Percentiles rank a stretch among this genome's conserved stretches.
These are phyloP conservation scores for Aspergillus tamarii DNA, from an alignment of 2,329 filamentous ascomycete species.

Conservation along the genomic window DNA sequence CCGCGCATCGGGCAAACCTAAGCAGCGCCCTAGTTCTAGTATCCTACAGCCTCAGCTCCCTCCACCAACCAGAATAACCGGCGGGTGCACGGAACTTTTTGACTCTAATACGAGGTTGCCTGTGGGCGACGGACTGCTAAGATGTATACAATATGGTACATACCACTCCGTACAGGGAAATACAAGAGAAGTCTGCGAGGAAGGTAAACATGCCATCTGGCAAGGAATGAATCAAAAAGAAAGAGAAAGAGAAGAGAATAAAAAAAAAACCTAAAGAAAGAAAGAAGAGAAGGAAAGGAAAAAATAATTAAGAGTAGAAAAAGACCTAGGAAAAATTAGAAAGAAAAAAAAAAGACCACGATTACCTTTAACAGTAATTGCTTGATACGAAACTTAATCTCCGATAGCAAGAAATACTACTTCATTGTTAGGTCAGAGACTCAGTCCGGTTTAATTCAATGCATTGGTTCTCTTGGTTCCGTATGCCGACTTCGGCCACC, in stretches of 20 bases:
- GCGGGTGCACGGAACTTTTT: not conserved
- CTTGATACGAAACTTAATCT: not conserved
- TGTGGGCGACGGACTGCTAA: not conserved
- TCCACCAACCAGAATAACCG: not conserved
- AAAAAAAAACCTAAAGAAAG: not conserved
- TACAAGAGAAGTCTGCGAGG: not conserved
- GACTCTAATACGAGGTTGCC: not conserved
- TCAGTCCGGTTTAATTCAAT: not conserved
- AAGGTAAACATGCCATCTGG: not conserved
- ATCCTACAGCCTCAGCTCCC: not conserved
- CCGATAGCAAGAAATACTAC: not conserved
- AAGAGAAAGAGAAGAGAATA: not conserved
- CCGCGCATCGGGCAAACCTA: conserved; percentile 17
- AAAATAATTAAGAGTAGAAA: not conserved
- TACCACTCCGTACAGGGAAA: not conserved
- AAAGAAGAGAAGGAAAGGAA: not conserved
- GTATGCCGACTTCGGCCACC: conserved; percentile 20
- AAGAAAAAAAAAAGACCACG: not conserved
- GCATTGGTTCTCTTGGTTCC: conserved; percentile 11
- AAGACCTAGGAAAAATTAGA: too few species aligned
- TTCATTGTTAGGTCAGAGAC: not conserved
- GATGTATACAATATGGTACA: not conserved
- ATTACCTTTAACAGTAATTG: not conserved
- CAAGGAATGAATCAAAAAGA: not conserved
- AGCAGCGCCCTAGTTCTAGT: not conserved